Evolutionary conservation across 805 yeast species (phyloP), one percentile per base, ranked within the genome.

Genomic region (Candida tallmaniae): DNA sequence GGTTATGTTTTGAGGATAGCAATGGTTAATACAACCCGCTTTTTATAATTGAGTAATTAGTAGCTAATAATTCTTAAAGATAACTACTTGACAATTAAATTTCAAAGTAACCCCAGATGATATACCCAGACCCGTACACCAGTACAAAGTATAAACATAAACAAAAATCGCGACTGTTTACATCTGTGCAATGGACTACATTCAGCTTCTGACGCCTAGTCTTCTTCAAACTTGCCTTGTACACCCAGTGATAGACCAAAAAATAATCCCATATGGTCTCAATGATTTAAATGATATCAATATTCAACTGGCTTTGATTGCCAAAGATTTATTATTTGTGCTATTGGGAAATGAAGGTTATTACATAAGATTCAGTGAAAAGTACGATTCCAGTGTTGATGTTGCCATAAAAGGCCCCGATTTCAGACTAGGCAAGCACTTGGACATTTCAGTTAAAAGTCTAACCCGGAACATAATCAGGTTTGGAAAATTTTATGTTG

Each of bases 321-420:
- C 83, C 11, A 68, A 74, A 38, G 98, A 90, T 53, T 52, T 88
- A 7, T 48, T 87, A 14, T 72, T 70, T 46, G 80, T 84, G 1
- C 53, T 93, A 10, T 46, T 78, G 21, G 94, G 94, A 0, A 57
- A 71, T 18, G 95, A 88, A 54, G 97, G 97, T 0, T 66, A 68
- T 14, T 86, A 83, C 50, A 75, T 90, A 23, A 64, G 88, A 28
- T 86, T 73, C 51, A 70, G 80, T 21, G 82, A 76, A 27, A 64
- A 68, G 14, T 85, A 74, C 49, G 74, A 77, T 46, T 78, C 79
- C 0, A 51, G 58, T 22, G 33, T 48, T 7, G 62, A 58, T 10
- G 64, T 70, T 22, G 54, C 72, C 28, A 57, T 81, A 3, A 54
- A 53, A 10, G 95, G 94, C 0, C 94, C 95, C 1, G 90, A 82